Conservation (phyloP, 495 filamentous ascomycete genomes). For the Sabuloglossum arenarium region DNA sequence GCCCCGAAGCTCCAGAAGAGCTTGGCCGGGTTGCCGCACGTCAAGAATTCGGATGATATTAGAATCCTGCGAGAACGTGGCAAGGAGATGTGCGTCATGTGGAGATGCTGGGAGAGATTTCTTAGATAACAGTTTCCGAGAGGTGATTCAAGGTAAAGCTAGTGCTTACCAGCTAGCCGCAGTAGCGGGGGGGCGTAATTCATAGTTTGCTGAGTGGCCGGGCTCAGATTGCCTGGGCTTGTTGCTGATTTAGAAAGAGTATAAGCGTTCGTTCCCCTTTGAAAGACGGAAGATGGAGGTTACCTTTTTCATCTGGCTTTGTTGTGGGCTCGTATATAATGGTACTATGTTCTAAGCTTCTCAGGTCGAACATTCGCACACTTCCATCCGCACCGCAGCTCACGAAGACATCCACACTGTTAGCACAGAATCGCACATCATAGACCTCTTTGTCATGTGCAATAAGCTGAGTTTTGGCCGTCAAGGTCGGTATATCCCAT, state of each 20-base stretch:
- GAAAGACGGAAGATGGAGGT: slow-evolving; percentile 14
- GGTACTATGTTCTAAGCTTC: slow-evolving; percentile 91
- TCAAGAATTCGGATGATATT: slow-evolving; percentile 89
- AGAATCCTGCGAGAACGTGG: slow-evolving; percentile 88
- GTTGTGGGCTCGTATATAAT: slow-evolving; percentile 91
- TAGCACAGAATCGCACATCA: slow-evolving; percentile 92
- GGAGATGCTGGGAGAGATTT: slow-evolving; percentile 43
- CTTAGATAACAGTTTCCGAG: not conserved
- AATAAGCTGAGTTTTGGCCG: slow-evolving; percentile 94
- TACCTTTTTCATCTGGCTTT: slow-evolving; percentile 39
- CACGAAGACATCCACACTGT: slow-evolving; percentile 91
- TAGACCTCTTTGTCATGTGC: slow-evolving; percentile 99
- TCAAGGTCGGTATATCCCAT: slow-evolving; percentile 96
- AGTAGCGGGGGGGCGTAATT: slow-evolving; percentile 67
- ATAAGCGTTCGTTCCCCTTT: slow-evolving; percentile 2
- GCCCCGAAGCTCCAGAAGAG: slow-evolving; percentile 83
- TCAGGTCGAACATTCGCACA: slow-evolving; percentile 95
- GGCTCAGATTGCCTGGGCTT: slow-evolving; percentile 34
- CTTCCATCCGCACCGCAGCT: slow-evolving; percentile 95
- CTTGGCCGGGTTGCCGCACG: slow-evolving; percentile 89
- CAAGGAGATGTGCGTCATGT: slow-evolving; percentile 85
- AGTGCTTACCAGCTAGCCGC: slow-evolving; percentile 44
- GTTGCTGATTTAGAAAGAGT: slow-evolving; percentile 5
- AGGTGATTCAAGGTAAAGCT: not conserved
- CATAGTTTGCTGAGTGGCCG: slow-evolving; percentile 52